Evolutionary conservation across 805 yeast genomes (phyloP), one percentile per base, ranked within the genome.

Genomic region (Barnettozyma californica): DNA sequence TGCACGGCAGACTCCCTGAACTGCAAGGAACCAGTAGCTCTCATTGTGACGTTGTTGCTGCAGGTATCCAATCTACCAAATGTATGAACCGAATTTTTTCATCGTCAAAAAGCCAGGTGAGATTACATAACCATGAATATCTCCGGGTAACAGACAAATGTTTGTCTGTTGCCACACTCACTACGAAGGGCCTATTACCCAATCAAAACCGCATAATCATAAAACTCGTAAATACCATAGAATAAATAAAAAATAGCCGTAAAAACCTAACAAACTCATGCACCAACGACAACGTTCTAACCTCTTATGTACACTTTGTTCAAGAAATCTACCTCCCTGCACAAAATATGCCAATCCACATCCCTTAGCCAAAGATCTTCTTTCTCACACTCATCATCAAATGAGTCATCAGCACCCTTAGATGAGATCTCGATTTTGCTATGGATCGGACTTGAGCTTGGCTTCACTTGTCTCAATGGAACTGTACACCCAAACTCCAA

Each of bases 261-360:
- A 21, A 9, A n/a, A 43, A 35, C 21, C 21, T 16, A 11, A 19
- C 4, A 18, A 19, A 36, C 11, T 7, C 14, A 29, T 13, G 33
- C 31, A 41, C n/a, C 16, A 18, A 20, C 20, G 7, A 23, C n/a
- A 19, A 13, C 16, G 16, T 27, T 36, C 38, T 37, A 47, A 18
- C 42, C 47, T 38, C 57, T 52, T 48, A 61, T 61, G 41, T 61
- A 61, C 18, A 62, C 63, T 58, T 77, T 75, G 65, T 91, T 92
- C 69, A 92, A 70, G 52, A 77, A 75, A 60, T 84, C 81, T 50
- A 92, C 87, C 59, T 89, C 95, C 33, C 92, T 76, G 61, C 97
- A 88, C 59, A 92, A 68, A 6, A 86, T 74, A 60, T 80, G 85
- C 98, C 98, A 92, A 58, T 90, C 97, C 46, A 87, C 83, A 48